Evolutionary conservation across 768 basidiomycete species (phyloP).

Genomic region (Suillus cothurnatus): DNA sequence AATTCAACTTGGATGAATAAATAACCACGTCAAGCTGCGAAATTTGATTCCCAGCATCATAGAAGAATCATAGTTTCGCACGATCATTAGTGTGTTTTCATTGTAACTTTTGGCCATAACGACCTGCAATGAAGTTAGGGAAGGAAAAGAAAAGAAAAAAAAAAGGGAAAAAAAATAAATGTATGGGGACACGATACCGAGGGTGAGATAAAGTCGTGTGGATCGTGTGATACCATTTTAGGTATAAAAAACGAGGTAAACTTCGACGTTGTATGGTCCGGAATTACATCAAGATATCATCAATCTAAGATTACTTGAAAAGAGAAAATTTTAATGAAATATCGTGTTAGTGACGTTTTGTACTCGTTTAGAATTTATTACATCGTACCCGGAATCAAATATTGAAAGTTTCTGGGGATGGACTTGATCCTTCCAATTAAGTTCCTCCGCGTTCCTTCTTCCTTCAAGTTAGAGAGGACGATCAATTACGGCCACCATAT

Average conservation of each 20-base stretch:
- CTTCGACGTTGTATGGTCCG: conserved; percentile 22
- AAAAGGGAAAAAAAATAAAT: background rate
- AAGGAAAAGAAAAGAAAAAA: background rate
- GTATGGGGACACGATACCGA: background rate
- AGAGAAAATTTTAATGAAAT: conserved; percentile 22
- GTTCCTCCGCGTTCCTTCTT: conserved; percentile 16
- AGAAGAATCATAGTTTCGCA: conserved; percentile 19
- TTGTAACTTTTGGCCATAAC: background rate
- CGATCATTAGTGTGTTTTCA: conserved; percentile 9
- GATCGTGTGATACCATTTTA: conserved; percentile 12
- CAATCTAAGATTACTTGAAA: conserved; percentile 26
- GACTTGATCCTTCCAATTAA: conserved; percentile 21
- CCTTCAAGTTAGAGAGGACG: conserved; percentile 22
- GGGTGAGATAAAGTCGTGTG: conserved; percentile 10
- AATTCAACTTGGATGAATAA: conserved; percentile 13
- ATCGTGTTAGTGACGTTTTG: background rate
- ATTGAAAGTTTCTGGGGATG: conserved; percentile 21
- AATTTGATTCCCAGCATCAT: conserved; percentile 22
- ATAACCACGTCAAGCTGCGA: conserved; percentile 14
- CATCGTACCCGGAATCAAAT: conserved; percentile 22
- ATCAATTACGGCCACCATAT: conserved; percentile 24
- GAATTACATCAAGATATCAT: conserved; percentile 12
- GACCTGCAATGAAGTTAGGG: background rate
- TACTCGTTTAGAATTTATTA: conserved; percentile 3
- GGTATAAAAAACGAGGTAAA: conserved; percentile 28